phyloP scores from a whole-genome alignment of 805 yeast genomes.

The Wickerhamiella dianesei region DNA sequence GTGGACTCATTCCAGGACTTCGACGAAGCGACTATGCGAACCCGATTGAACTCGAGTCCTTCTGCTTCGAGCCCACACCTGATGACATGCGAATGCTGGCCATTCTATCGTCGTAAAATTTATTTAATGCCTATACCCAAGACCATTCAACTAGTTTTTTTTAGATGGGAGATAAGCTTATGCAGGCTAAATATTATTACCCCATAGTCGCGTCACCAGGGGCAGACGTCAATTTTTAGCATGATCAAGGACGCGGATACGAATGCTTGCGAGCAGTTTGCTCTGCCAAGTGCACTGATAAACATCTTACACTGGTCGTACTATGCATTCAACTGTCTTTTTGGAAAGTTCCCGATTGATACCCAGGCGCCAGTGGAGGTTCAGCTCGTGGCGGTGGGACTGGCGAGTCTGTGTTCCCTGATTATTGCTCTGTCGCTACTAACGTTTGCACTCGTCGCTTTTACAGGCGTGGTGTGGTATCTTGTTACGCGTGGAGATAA shows the following conservation, averaged over 20 bases:
- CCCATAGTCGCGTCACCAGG: too few species aligned
- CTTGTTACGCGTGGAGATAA: background rate
- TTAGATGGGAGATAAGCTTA: too few species aligned
- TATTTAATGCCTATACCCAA: background rate
- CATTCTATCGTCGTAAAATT: background rate
- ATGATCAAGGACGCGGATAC: too few species aligned
- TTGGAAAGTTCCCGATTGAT: background rate
- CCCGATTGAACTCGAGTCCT: background rate
- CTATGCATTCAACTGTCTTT: background rate
- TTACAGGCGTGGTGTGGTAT: background rate
- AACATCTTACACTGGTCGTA: background rate
- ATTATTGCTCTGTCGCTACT: background rate
- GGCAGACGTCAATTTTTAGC: too few species aligned
- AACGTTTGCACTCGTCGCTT: background rate
- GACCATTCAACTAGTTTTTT: too few species aligned
- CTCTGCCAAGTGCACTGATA: background rate
- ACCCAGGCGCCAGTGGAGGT: background rate
- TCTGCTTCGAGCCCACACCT: background rate
- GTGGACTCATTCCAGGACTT: conserved; percentile 2
- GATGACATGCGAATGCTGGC: background rate
- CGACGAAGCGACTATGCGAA: conserved; percentile 1
- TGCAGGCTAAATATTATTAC: too few species aligned
- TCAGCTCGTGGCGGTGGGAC: background rate
- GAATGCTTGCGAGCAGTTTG: background rate
- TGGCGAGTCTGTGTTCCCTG: background rate